Percentiles rank a stretch among this genome's conserved stretches.
These are phyloP conservation scores for Dictyostelium purpureum DNA, from an alignment of 78 protist species.

Conservation along the genomic window DNA sequence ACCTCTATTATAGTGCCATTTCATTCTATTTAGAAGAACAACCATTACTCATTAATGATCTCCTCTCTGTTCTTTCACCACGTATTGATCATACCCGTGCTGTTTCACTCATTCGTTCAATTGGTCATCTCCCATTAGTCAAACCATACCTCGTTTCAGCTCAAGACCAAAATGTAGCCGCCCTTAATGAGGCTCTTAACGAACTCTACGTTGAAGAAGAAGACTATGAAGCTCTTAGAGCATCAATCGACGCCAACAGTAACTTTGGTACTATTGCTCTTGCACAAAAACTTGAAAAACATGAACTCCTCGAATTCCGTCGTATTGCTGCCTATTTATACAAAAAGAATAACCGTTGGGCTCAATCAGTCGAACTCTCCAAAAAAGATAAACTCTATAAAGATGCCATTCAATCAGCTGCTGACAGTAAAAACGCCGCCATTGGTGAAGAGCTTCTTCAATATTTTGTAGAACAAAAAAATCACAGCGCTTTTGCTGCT, in stretches of 20 bases:
- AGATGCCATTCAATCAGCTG: constrained; percentile 98
- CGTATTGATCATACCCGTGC: constrained; percentile 95
- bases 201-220: constrained; percentile 97
- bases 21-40: constrained; percentile 94
- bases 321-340: constrained; percentile 96
- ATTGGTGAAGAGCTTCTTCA: constrained; percentile 94
- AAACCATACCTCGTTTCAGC: constrained; percentile 92
- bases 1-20: constrained; percentile 95
- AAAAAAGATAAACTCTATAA: constrained; percentile 96
- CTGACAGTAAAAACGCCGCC: constrained; percentile 88
- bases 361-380: constrained; percentile 93
- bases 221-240: constrained; percentile 95
- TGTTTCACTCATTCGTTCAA: constrained; percentile 79
- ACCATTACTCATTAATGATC: constrained; percentile 91
- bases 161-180: constrained; percentile 84
- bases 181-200: constrained; percentile 98
- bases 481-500: constrained; percentile 96
- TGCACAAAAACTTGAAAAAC: constrained; percentile 94
- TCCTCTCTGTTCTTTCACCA: constrained; percentile 84
- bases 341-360: constrained; percentile 88
- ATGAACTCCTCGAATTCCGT: constrained; percentile 97
- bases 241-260: constrained; percentile 87
- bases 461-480: constrained; percentile 92
- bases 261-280: constrained; percentile 94
- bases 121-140: constrained; percentile 90